Base-by-base conservation (phyloP, 2,329 filamentous ascomycete species). In the Oidium heveae region DNA sequence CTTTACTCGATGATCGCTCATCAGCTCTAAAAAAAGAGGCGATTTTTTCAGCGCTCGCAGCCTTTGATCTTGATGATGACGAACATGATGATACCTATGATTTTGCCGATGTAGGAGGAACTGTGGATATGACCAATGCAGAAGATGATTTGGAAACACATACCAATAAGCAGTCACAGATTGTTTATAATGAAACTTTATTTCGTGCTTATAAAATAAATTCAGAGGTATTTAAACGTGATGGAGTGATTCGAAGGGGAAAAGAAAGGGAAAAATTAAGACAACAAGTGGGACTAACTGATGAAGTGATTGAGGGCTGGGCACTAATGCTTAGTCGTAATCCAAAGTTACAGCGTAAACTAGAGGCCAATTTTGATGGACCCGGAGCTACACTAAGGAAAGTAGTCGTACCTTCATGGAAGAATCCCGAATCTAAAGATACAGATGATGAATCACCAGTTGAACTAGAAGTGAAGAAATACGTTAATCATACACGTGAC, bases 11-110 rank as follows among this genome's bases (percentile, higher is more conserved):
- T 51, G 80, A 86, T 63, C 75, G 75, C 53, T 73, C 75, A 20
- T 70, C 69, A 1, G 78, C 80, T 3, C 77, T 82, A 1, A 80
- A 80, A 61, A 94, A 93, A 68, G 85, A 86, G 0, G 82, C 86
- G 12, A 94, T 95, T 61, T 70, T 94, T 24, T 85, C 88, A 2
- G 89, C 89, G 0, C 76, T 96, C 2, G 86, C 86, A 16, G 76
- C 82, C 0, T 95, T 96, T 60, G 88, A 96, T 68, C 82, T 82
- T 0, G 89, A 96, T 61, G 91, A 96, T 60, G 91, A 98, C 65
- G 91, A 98, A 69, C 78, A 87, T 37, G 91, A 98, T 66, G 91
- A 98, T 66, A 96, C 89, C 0, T 98, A 98, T 64, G 91, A 98
- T 62, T 79, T 82, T 1, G 86, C 80, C 52, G 91, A 96, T 63